phyloP scores from a whole-genome alignment of 1,139 yeast genomes.

The Blastobotrys petasosporus region DNA sequence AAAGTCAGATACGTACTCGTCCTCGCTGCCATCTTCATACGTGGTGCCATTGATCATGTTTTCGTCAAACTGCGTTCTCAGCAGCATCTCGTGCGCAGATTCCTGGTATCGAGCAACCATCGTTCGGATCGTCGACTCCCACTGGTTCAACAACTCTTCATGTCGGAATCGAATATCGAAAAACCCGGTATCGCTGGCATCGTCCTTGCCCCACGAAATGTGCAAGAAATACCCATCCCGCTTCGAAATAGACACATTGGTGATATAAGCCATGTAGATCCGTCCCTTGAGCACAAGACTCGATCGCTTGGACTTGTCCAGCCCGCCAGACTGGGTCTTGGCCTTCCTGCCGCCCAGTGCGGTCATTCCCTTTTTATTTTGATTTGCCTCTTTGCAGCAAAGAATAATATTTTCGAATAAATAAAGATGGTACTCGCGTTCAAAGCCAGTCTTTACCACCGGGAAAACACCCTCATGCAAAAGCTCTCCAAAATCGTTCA shows the following conservation, averaged over 20 bases:
- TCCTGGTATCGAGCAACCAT: constrained; percentile 27
- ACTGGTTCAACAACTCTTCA: constrained; percentile 33
- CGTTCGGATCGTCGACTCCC: constrained; percentile 31
- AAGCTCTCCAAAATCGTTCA: constrained; percentile 78
- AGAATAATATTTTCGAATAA: constrained; percentile 82
- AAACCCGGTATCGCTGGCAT: constrained; percentile 34
- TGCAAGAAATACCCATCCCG: constrained; percentile 30
- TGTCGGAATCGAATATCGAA: constrained; percentile 34
- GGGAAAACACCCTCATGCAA: constrained; percentile 71
- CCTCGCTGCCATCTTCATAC: constrained; percentile 23
- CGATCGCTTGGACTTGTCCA: constrained; percentile 20
- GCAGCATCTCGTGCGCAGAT: constrained; percentile 12
- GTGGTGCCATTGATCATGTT: constrained; percentile 15
- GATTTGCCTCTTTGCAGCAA: constrained; percentile 53
- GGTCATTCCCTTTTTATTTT: constrained; percentile 29
- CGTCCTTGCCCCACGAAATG: constrained; percentile 35
- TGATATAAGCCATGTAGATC: constrained; percentile 37
- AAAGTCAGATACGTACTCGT: constrained; percentile 16
- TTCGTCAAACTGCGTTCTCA: constrained; percentile 4
- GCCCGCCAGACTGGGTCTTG: constrained; percentile 2
- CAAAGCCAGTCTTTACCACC: constrained; percentile 68
- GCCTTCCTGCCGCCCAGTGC: constrained; percentile 26
- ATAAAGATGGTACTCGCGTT: constrained; percentile 84
- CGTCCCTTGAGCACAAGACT: constrained; percentile 38
- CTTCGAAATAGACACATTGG: constrained; percentile 28